Evolutionary conservation across 2,329 filamentous ascomycete genomes (phyloP).

Genomic region (Macroventuria anomochaeta): DNA sequence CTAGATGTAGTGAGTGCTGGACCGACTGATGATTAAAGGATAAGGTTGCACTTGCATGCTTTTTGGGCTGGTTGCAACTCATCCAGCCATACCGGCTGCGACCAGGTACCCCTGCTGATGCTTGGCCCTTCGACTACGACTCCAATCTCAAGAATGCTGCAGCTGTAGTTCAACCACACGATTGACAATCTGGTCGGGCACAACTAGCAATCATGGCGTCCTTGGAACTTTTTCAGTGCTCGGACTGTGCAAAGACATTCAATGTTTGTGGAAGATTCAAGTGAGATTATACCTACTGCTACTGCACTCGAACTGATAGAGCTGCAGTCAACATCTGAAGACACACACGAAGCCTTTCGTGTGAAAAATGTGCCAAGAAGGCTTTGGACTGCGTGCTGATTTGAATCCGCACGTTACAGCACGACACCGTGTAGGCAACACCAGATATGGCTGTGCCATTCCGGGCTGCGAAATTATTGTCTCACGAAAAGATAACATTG

Average conservation of each 20-base stretch:
- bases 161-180: no score
- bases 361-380: conserved; percentile 3
- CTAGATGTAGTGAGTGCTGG: no score
- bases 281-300: not conserved
- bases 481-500: conserved; percentile 19
- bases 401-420: conserved; percentile 10
- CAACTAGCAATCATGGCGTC: not conserved
- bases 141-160: no score
- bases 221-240: not conserved
- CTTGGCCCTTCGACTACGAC: not conserved
- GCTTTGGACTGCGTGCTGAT: conserved; percentile 14
- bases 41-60: no score
- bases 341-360: conserved; percentile 12
- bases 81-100: no score
- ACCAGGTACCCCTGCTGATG: not conserved
- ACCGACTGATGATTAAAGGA: no score
- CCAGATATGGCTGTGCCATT: not conserved
- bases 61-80: no score
- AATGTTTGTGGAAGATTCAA: not conserved
- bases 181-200: no score
- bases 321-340: conserved; percentile 12
- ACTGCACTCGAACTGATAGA: not conserved
- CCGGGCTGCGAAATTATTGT: not conserved
- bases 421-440: conserved; percentile 14
- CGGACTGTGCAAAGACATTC: not conserved